A percentile compares a stretch with the other conserved stretches of the same genome.
phyloP scores from a whole-genome alignment of 768 basidiomycete genomes.

The Nidularia pulvinata region DNA sequence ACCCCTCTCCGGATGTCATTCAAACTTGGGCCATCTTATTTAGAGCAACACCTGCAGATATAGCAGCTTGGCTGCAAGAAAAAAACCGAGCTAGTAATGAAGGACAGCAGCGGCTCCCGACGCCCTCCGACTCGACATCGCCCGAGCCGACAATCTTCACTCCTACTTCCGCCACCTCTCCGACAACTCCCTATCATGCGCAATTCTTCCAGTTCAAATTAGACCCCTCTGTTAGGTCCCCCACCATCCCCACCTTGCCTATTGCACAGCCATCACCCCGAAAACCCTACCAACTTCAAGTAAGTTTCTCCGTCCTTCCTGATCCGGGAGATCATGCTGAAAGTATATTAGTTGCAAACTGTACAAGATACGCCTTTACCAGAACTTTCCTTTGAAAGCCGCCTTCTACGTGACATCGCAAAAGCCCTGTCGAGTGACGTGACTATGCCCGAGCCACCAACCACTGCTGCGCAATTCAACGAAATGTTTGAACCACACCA shows the following conservation, averaged over 20 bases:
- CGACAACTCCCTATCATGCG: not conserved
- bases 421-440: constrained; percentile 10
- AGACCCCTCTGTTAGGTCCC: too few relatives aligned
- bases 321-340: too few relatives aligned
- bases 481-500: constrained; percentile 15
- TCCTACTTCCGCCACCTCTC: constrained; percentile 2
- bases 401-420: constrained; percentile 12
- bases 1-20: constrained; percentile 20
- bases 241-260: too few relatives aligned
- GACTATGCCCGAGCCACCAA: not conserved
- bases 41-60: constrained; percentile 12
- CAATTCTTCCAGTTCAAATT: too few relatives aligned
- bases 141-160: constrained; percentile 5
- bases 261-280: too few relatives aligned
- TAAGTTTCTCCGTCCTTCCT: too few relatives aligned
- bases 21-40: constrained; percentile 27
- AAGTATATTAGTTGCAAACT: too few relatives aligned
- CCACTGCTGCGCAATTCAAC: constrained; percentile 13
- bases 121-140: constrained; percentile 12
- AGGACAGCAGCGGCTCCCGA: constrained; percentile 11
- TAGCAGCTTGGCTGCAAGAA: constrained; percentile 14
- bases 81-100: not conserved
- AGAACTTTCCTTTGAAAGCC: too few relatives aligned
- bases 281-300: too few relatives aligned
- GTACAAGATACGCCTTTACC: too few relatives aligned